Base-by-base conservation (phyloP, 176 grass and related monocot species). In the Eleusine indica region DNA sequence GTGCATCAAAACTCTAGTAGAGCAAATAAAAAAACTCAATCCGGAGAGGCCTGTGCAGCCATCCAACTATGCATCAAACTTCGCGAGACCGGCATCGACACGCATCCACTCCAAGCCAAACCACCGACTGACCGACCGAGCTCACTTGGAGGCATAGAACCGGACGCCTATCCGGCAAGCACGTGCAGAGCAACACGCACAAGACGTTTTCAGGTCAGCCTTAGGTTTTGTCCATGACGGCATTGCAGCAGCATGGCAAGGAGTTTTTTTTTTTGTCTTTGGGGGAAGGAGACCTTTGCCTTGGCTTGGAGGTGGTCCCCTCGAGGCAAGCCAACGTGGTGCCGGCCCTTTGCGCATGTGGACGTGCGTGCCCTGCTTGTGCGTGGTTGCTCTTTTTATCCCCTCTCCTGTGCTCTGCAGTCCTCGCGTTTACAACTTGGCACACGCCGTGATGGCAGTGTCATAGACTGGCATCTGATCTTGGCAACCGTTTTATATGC, bases 401-500 rank as follows among this genome's bases (percentile, higher is more conserved):
- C 39, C 2, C n/a, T 19, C 0, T 8, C 0, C 16, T 15, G 10
- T 35, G 32, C 32, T 35, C 44, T 18, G 14, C 66, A 40, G 66
- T 74, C 72, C 75, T 18, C 15, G 42, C 46, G 47, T 51, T 25
- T 41, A 69, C 78, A 80, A 18, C 47, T 80, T 56, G 61, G 47
- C 58, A 67, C 32, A 35, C 32, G 32, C 32, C 32, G 32, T 35
- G 32, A 35, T 35, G 32, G 19, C 43, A 46, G 6, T 46, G 43
- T 6, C 43, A 46, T 43, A 43, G 6, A 8, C 3, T 25, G 28
- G 52, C 83, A 78, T 85, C 29, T 39, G 85, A 80, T 87, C 85
- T 75, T 4, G 64, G 66, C 28, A n/a, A 5, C 25, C 29, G 39
- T 64, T 65, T 43, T 30, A 49, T 66, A 35, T 29, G 48, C 8